Conservation (phyloP, 2,329 filamentous ascomycete genomes). For the Colletotrichum sp. region DNA sequence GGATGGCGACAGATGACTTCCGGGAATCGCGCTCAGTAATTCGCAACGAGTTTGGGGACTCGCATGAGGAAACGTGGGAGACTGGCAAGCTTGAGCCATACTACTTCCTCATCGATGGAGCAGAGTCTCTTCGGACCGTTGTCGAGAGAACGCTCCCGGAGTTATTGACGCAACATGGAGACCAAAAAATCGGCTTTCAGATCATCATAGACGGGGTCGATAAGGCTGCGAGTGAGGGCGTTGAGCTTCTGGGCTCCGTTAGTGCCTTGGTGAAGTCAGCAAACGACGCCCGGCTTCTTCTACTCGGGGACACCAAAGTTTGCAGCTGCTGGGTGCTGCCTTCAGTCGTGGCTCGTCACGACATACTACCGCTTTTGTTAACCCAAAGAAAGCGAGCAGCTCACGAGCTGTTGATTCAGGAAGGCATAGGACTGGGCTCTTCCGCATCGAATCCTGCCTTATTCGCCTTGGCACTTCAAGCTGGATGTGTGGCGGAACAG, state of each 20-base stretch:
- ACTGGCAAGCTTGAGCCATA: not conserved
- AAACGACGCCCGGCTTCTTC: not conserved
- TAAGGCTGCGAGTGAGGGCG: not conserved
- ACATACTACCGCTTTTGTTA: not conserved
- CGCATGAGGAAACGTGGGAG: not conserved
- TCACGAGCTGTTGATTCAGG: not conserved
- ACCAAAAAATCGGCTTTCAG: not conserved
- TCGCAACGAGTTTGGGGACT: not conserved
- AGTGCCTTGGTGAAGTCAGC: not conserved
- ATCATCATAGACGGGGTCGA: not conserved
- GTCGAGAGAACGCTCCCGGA: not conserved
- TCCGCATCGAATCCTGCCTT: not conserved
- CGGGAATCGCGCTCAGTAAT: rapidly evolving
- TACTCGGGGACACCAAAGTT: not conserved
- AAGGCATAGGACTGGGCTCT: not conserved
- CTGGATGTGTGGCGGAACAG: not conserved
- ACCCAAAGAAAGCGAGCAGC: not conserved
- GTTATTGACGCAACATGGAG: not conserved
- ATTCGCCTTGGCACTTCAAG: not conserved
- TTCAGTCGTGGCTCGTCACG: not conserved
- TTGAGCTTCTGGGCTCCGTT: not conserved
- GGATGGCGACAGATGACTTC: not conserved
- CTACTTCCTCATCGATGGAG: not conserved
- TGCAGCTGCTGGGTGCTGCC: not conserved
- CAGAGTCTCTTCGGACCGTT: not conserved